phyloP scores from a whole-genome alignment of 169 alveolate genomes.

The Plasmodium knowlesi region DNA sequence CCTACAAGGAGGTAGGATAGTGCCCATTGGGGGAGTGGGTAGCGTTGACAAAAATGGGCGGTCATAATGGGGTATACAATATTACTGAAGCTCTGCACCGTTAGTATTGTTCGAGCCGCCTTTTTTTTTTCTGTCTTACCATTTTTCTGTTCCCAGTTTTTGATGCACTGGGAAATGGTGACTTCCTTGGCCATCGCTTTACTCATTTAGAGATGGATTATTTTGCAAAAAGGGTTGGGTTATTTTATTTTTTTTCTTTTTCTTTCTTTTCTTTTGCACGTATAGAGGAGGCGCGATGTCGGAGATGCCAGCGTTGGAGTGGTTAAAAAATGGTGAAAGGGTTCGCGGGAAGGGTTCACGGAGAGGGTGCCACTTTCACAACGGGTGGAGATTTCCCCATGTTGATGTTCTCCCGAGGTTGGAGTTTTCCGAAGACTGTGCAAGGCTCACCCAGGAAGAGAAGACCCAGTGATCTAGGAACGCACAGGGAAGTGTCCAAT shows the following conservation, averaged over 20 bases:
- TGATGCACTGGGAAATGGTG: slow-evolving; percentile 56
- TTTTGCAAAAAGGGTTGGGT: neutral
- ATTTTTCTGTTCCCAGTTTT: slow-evolving; percentile 67
- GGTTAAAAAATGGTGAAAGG: neutral
- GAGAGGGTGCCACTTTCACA: neutral
- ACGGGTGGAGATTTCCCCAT: neutral
- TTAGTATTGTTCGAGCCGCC: neutral
- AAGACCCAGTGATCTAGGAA: neutral
- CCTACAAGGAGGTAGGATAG: neutral
- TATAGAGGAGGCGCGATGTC: neutral
- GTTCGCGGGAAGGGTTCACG: neutral
- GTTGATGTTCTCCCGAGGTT: neutral
- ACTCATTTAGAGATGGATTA: neutral
- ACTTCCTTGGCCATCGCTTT: slow-evolving; percentile 47
- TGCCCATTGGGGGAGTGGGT: neutral
- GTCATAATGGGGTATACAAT: neutral
- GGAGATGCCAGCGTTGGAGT: neutral
- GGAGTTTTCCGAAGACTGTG: neutral
- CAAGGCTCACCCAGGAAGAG: neutral
- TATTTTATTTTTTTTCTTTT: neutral
- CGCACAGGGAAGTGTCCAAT: neutral
- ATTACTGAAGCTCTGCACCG: neutral
- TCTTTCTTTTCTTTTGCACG: neutral
- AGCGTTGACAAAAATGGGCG: neutral
- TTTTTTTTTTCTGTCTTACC: slow-evolving; percentile 6